Evolutionary conservation across 768 basidiomycete species (phyloP).

Genomic region (Leccinellum luteum): DNA sequence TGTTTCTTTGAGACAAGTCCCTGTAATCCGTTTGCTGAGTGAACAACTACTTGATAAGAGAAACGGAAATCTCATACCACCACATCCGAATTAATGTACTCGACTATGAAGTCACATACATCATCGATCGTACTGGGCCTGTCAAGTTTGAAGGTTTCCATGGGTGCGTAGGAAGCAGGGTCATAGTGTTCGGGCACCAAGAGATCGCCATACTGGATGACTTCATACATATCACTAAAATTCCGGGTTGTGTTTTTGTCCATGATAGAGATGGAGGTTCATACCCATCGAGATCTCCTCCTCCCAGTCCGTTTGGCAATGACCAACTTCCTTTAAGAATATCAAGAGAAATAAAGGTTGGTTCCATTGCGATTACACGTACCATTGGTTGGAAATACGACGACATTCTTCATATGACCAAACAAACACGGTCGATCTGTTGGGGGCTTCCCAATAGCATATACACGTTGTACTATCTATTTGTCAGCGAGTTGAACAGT

Average conservation of each 20-base stretch:
- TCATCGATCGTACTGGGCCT: conserved; percentile 60
- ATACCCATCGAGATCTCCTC: conserved; percentile 81
- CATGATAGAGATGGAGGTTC: neutral
- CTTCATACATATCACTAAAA: conserved; percentile 60
- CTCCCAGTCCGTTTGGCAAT: conserved; percentile 65
- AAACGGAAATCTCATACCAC: conserved; percentile 44
- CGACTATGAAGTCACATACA: conserved; percentile 76
- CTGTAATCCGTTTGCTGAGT: conserved; percentile 34
- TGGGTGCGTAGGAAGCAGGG: conserved; percentile 50
- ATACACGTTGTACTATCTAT: conserved; percentile 60
- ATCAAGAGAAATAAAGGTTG: neutral
- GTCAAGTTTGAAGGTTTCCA: conserved; percentile 35
- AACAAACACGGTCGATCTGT: conserved; percentile 54
- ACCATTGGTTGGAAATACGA: conserved; percentile 69
- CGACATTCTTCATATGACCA: conserved; percentile 60
- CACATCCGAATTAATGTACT: conserved; percentile 82
- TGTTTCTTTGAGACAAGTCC: conserved; percentile 68
- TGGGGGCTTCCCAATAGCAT: conserved; percentile 70
- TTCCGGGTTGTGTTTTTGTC: neutral
- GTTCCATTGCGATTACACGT: conserved; percentile 12
- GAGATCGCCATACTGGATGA: conserved; percentile 54
- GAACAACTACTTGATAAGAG: neutral
- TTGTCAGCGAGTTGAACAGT: conserved; percentile 1
- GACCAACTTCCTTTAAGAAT: conserved; percentile 51
- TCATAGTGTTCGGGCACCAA: conserved; percentile 50